These are phyloP conservation scores for Cyclostephanos invisitatus DNA, from an alignment of 108 stramenopile species.

Conservation along the genomic window DNA sequence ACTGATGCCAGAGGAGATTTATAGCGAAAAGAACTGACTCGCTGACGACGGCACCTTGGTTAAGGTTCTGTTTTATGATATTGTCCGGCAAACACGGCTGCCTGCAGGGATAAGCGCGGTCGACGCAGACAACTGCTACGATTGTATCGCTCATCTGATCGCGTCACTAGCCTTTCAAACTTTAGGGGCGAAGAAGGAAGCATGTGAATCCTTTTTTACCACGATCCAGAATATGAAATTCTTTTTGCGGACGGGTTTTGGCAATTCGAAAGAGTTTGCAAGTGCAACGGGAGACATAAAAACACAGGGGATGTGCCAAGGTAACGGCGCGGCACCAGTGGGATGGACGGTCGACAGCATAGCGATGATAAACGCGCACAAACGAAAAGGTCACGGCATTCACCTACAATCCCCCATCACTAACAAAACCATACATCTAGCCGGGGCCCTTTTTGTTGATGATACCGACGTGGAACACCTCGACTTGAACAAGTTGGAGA, in stretches of 20 bases:
- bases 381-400: background rate
- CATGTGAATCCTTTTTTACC: background rate
- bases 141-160: background rate
- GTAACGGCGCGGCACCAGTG: background rate
- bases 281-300: background rate
- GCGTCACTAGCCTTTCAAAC: conserved; percentile 6
- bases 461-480: conserved; percentile 1
- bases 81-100: background rate
- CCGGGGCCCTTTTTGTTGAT: background rate
- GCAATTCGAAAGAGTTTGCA: background rate
- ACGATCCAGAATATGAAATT: conserved; percentile 5
- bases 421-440: background rate
- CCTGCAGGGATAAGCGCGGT: conserved; percentile 3
- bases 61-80: conserved; percentile 2
- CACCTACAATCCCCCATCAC: background rate
- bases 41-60: conserved; percentile 13
- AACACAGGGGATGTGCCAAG: conserved; percentile 6
- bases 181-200: background rate
- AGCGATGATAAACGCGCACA: background rate
- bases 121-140: conserved; percentile 19
- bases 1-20: conserved; percentile 31
- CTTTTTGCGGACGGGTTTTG: conserved; percentile 2
- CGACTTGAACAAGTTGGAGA: background rate
- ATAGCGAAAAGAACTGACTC: conserved; percentile 15
- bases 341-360: background rate